A percentile compares a stretch with the other conserved stretches of the same genome.
Conservation (phyloP, 2,329 filamentous ascomycete species). For the Pestalotiopsis sp. region DNA sequence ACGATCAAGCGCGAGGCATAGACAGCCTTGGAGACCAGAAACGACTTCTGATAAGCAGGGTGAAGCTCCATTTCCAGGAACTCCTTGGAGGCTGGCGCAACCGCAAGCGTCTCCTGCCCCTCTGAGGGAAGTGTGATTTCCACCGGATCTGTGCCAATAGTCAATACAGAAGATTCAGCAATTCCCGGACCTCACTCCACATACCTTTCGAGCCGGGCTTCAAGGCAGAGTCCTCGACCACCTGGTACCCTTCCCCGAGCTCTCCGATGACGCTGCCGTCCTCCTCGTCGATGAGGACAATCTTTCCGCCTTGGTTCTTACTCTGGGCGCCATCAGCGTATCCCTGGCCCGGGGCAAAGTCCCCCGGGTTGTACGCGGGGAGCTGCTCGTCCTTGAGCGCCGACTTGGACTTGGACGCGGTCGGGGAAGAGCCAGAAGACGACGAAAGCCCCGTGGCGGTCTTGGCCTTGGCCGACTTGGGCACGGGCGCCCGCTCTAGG, state of each 20-base stretch:
- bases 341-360: conserved; percentile 77
- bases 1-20: conserved; percentile 90
- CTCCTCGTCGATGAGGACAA: conserved; percentile 93
- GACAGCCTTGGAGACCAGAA: conserved; percentile 82
- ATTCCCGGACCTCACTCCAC: conserved; percentile 19
- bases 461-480: conserved; percentile 37
- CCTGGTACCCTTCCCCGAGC: conserved; percentile 76
- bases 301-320: conserved; percentile 65
- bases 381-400: conserved; percentile 42
- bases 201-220: conserved; percentile 89
- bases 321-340: conserved; percentile 68
- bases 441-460: conserved; percentile 23
- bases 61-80: conserved; percentile 79
- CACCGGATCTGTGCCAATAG: conserved; percentile 62
- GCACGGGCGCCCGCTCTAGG: conserved; percentile 76
- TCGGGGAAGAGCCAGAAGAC: conserved; percentile 25
- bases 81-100: conserved; percentile 66
- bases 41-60: conserved; percentile 87
- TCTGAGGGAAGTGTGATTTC: conserved; percentile 74
- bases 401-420: conserved; percentile 39
- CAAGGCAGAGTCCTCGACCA: conserved; percentile 75
- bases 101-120: conserved; percentile 61
- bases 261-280: conserved; percentile 95
- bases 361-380: conserved; percentile 76
- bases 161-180: conserved; percentile 12